Evolutionary conservation across 2,329 filamentous ascomycete genomes (phyloP), one percentile per base, ranked within the genome.

Genomic region (Exophiala dermatitidis): DNA sequence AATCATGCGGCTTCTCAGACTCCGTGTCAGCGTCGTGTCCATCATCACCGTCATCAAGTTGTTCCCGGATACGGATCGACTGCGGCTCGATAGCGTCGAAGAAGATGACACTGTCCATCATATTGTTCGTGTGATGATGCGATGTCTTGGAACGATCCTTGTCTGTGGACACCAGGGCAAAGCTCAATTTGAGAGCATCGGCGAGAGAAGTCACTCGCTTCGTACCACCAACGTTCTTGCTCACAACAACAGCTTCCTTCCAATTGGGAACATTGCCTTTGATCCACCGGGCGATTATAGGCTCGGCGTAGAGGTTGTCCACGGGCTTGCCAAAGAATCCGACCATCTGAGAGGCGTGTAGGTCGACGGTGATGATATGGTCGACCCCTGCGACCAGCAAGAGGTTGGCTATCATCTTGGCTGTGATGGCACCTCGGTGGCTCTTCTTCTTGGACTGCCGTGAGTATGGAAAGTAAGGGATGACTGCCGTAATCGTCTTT

Each of bases 381-480:
- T 95, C 90, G 61, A 98, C 90, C 50, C 93, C 93, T 48, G 93
- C 93, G 53, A 98, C 87, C 56, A 87, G 82, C 62, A 98, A 83
- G 46, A 97, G 81, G 69, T 98, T 98, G 57, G 93, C 91, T 49
- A 98, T 81, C 90, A 98, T 95, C 62, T 91, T 85, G 51, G 93
- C 93, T 5, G 93, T 96, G 67, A 98, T 97, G 54, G 93, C 90
- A 48, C 93, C 93, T 61, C 93, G 83, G 68, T 97, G 91, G 52
- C 89, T 90, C 74, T 98, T 98, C 79, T 97, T 97, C 78, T 98
- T 98, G 54, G 91, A 97, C 72, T 98, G 93, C 58, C 93, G 88
- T 63, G 90, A 96, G 76, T 98, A 98, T n/a, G 93, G 93, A 67
- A 97, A 98, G 55, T 64, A 64, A 4, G 62, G 62, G 46, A 64